Conservation (phyloP, 2,329 filamentous ascomycete species). For the Leptoxyphium fumago region DNA sequence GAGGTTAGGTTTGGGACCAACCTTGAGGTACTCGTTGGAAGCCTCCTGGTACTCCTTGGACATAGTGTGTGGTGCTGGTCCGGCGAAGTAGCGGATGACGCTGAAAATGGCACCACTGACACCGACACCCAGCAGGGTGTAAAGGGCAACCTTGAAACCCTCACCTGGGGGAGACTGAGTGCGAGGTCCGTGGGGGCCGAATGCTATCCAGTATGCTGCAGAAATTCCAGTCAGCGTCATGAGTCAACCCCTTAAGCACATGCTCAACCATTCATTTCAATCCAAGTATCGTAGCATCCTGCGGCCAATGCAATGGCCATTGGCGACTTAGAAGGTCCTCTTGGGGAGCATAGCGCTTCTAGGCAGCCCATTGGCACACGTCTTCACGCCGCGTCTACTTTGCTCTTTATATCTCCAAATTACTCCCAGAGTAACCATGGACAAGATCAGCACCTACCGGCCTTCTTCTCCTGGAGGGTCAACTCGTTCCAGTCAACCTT, state of each 20-base stretch:
- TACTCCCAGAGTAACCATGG: too few species aligned
- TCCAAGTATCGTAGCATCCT: background rate
- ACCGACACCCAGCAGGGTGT: conserved; percentile 53
- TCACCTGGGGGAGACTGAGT: conserved; percentile 72
- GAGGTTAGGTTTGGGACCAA: conserved; percentile 30
- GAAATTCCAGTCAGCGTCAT: background rate
- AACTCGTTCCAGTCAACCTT: conserved; percentile 94
- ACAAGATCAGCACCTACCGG: conserved; percentile 52
- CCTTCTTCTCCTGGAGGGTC: conserved; percentile 96
- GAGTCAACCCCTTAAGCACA: conserved; percentile 1
- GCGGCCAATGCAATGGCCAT: background rate
- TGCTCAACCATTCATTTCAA: background rate
- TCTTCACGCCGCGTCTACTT: too few species aligned
- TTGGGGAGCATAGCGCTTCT: too few species aligned
- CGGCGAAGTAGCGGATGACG: conserved; percentile 55
- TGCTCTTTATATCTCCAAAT: too few species aligned
- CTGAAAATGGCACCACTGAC: conserved; percentile 59
- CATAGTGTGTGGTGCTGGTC: conserved; percentile 69
- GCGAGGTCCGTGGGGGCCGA: conserved; percentile 89
- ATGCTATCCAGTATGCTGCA: conserved; percentile 95
- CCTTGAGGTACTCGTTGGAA: conserved; percentile 85
- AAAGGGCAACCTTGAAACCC: conserved; percentile 60
- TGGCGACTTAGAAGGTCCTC: background rate
- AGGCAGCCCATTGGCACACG: too few species aligned
- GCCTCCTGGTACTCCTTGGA: conserved; percentile 94